phyloP scores from a whole-genome alignment of 352 stramenopile species.

The Globisporangium heterothallicum region DNA sequence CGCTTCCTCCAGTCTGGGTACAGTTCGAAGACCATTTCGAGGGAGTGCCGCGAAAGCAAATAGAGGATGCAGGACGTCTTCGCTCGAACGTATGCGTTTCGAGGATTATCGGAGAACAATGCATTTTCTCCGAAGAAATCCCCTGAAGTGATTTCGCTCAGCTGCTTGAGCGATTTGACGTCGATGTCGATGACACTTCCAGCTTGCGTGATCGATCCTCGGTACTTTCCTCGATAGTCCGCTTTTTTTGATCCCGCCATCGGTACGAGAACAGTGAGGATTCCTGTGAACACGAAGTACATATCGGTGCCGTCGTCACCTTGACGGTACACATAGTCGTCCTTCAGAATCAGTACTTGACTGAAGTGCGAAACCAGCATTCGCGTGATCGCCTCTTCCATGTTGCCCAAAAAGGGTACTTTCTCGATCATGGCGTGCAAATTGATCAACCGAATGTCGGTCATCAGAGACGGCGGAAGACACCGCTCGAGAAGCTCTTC shows the following conservation, averaged over 20 bases:
- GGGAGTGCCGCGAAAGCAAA: conserved; percentile 29
- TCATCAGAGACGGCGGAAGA: conserved; percentile 43
- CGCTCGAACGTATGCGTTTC: conserved; percentile 33
- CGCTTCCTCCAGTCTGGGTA: conserved; percentile 45
- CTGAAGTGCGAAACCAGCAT: conserved; percentile 49
- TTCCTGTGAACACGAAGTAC: conserved; percentile 52
- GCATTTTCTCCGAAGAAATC: conserved; percentile 40
- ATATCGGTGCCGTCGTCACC: conserved; percentile 52
- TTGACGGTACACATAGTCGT: conserved; percentile 37
- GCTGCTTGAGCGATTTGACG: conserved; percentile 16
- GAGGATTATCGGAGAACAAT: conserved; percentile 29
- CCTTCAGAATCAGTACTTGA: conserved; percentile 32
- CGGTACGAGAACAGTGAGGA: conserved; percentile 32
- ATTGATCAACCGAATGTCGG: conserved; percentile 44
- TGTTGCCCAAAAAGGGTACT: conserved; percentile 41
- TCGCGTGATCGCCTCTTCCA: conserved; percentile 41
- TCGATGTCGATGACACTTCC: conserved; percentile 2
- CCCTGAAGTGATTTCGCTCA: conserved; percentile 31
- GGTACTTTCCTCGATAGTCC: not conserved
- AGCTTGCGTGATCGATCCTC: not conserved
- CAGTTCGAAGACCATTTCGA: conserved; percentile 44
- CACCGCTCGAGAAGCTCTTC: conserved; percentile 38
- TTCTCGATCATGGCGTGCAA: conserved; percentile 49
- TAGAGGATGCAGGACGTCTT: conserved; percentile 48
- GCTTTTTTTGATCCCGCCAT: not conserved